These are phyloP conservation scores for Clavulina sp. DNA, from an alignment of 768 basidiomycete species.

Conservation along the genomic window DNA sequence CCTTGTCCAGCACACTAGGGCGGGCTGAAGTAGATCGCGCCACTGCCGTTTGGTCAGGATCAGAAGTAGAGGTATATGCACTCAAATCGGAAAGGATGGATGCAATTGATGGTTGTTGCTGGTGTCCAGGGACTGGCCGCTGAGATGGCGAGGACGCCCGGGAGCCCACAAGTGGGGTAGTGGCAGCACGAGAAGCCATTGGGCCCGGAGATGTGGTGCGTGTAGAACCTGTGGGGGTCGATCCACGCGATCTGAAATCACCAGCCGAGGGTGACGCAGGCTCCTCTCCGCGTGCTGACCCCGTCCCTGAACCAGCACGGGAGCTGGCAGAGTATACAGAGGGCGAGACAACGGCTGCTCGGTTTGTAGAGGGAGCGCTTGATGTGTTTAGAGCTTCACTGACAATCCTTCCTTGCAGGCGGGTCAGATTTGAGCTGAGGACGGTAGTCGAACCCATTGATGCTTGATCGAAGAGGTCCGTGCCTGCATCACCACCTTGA, in stretches of 20 bases:
- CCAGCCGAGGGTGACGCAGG: background rate
- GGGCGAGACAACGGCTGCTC: background rate
- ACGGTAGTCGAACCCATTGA: background rate
- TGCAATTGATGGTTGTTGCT: slow-evolving; percentile 53
- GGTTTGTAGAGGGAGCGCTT: background rate
- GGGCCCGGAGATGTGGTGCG: slow-evolving; percentile 4
- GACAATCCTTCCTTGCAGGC: slow-evolving; percentile 33
- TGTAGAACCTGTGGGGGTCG: background rate
- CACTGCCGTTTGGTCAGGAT: slow-evolving; percentile 6
- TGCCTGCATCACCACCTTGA: slow-evolving; percentile 15
- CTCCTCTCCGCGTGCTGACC: background rate
- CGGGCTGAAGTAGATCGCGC: slow-evolving; percentile 11
- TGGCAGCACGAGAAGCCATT: slow-evolving; percentile 3
- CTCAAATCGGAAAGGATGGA: slow-evolving; percentile 44
- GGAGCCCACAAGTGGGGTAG: slow-evolving; percentile 22
- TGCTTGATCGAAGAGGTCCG: background rate
- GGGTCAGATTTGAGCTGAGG: background rate
- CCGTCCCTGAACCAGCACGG: slow-evolving; percentile 9
- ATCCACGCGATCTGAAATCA: too few relatives aligned
- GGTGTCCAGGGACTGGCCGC: slow-evolving; percentile 20
- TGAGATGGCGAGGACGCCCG: slow-evolving; percentile 2
- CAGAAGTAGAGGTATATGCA: slow-evolving; percentile 8
- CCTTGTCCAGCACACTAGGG: slow-evolving; percentile 14
- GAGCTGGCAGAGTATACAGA: slow-evolving; percentile 7
- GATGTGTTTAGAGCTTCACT: slow-evolving; percentile 49